phyloP scores from a whole-genome alignment of 345 rosid genomes.

The Gynandropsis gynandra region DNA sequence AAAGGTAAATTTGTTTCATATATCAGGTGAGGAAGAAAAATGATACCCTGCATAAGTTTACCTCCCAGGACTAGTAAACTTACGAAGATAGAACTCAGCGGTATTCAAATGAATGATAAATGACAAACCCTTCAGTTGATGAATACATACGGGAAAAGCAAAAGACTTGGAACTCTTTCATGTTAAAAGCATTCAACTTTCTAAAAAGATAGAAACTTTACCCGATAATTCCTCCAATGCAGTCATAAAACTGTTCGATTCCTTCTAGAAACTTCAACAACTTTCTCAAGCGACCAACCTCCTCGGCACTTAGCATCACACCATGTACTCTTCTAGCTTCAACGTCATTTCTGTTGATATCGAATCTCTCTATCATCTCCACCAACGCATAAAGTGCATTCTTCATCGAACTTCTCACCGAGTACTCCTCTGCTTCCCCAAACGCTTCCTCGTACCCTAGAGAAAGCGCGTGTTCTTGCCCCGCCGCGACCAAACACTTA shows the following conservation, averaged over 20 bases:
- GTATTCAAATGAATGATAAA: too few species aligned
- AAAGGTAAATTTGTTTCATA: too few species aligned
- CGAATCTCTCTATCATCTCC: conserved; percentile 75
- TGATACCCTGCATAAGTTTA: too few species aligned
- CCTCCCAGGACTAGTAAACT: too few species aligned
- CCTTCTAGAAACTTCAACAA: conserved; percentile 47
- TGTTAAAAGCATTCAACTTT: background rate
- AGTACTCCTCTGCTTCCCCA: conserved; percentile 27
- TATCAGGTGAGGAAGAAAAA: too few species aligned
- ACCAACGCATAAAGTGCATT: conserved; percentile 57
- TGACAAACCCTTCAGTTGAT: too few species aligned
- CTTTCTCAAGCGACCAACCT: conserved; percentile 41
- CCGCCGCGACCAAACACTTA: conserved; percentile 73
- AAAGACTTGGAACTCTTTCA: too few species aligned
- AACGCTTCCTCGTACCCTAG: conserved; percentile 30
- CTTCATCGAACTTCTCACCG: conserved; percentile 46
- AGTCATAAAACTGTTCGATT: conserved; percentile 70
- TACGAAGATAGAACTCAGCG: too few species aligned
- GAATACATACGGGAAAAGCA: too few species aligned
- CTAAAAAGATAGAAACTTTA: conserved; percentile 17
- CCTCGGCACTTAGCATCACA: conserved; percentile 33
- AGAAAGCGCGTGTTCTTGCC: conserved; percentile 68
- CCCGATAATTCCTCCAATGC: conserved; percentile 96
- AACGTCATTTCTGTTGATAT: conserved; percentile 24
- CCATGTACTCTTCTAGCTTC: conserved; percentile 25